Percentiles rank a stretch among this genome's conserved stretches.
These are phyloP conservation scores for Keqinozyma sinolaborantium DNA, from an alignment of 1,139 yeast species.

Conservation along the genomic window DNA sequence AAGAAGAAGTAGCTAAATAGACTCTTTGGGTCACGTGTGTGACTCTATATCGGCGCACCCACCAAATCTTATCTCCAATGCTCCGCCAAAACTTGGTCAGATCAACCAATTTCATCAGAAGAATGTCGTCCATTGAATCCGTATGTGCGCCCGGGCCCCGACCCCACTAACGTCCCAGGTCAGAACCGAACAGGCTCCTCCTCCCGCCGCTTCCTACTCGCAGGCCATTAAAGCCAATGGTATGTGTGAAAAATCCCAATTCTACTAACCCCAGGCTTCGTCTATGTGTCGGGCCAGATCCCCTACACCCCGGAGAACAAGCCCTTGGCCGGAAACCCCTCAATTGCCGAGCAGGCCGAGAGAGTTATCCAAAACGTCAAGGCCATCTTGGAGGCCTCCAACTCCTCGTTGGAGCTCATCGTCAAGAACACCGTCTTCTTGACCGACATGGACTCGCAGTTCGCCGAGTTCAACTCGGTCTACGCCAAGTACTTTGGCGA, in stretches of 20 bases:
- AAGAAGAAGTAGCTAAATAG: neutral
- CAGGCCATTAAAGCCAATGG: constrained; percentile 90
- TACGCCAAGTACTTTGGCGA: constrained; percentile 75
- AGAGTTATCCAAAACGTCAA: constrained; percentile 77
- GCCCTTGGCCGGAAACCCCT: constrained; percentile 65
- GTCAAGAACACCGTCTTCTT: constrained; percentile 86
- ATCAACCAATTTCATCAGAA: constrained; percentile 13
- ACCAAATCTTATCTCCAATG: too few relatives aligned
- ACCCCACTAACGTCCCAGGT: constrained; percentile 40
- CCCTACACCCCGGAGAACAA: constrained; percentile 84
- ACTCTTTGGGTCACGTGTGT: too few relatives aligned
- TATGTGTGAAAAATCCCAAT: constrained; percentile 21
- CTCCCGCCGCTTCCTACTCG: constrained; percentile 93
- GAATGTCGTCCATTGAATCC: constrained; percentile 44
- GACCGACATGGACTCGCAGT: constrained; percentile 76
- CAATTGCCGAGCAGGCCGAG: constrained; percentile 77
- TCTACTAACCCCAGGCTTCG: constrained; percentile 49
- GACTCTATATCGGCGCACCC: too few relatives aligned
- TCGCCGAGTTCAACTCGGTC: constrained; percentile 77
- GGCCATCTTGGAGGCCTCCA: constrained; percentile 75
- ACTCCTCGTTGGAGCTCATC: constrained; percentile 75
- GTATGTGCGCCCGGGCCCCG: constrained; percentile 23
- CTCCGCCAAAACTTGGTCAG: constrained; percentile 10
- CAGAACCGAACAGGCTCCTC: constrained; percentile 77
- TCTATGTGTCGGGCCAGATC: constrained; percentile 93